Conservation (phyloP, 2,329 filamentous ascomycete genomes). For the Trichoderma harzianum region DNA sequence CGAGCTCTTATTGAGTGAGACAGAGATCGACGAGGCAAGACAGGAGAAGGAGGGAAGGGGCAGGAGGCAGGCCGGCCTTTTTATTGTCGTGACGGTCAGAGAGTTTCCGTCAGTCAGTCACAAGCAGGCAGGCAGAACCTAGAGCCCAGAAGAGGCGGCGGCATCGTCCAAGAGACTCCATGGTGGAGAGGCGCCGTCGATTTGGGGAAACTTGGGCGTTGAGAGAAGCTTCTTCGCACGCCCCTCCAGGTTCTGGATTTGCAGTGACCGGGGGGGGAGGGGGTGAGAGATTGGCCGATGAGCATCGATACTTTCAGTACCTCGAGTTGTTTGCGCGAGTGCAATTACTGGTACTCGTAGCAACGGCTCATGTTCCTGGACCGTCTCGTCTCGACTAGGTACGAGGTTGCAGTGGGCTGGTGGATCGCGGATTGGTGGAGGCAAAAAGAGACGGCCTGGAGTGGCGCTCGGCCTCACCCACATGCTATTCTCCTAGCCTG, state of each 20-base stretch:
- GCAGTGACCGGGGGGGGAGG: neutral
- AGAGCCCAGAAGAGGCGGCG: neutral
- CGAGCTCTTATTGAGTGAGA: slow-evolving; percentile 20
- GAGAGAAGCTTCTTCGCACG: neutral
- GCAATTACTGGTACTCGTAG: neutral
- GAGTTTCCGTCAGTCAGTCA: neutral
- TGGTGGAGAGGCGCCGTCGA: slow-evolving; percentile 12
- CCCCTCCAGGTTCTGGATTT: neutral
- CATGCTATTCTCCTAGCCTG: slow-evolving; percentile 14
- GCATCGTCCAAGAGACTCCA: neutral
- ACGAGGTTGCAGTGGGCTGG: neutral
- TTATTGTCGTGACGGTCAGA: slow-evolving; percentile 25
- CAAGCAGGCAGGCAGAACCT: neutral
- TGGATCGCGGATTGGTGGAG: slow-evolving; percentile 5
- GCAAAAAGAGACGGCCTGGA: neutral
- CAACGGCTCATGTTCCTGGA: slow-evolving; percentile 6
- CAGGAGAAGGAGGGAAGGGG: slow-evolving; percentile 24
- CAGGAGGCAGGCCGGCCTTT: slow-evolving; percentile 23
- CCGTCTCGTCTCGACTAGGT: neutral
- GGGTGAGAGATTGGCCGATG: neutral
- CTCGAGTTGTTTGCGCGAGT: neutral
- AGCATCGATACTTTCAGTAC: neutral
- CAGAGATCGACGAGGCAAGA: slow-evolving; percentile 24
- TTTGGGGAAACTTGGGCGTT: slow-evolving; percentile 5
- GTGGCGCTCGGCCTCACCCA: slow-evolving; percentile 17